Evolutionary conservation across 192 early-diverging fungal genomes (phyloP), one percentile per base, ranked within the genome.

Genomic region (Dispira parvispora): DNA sequence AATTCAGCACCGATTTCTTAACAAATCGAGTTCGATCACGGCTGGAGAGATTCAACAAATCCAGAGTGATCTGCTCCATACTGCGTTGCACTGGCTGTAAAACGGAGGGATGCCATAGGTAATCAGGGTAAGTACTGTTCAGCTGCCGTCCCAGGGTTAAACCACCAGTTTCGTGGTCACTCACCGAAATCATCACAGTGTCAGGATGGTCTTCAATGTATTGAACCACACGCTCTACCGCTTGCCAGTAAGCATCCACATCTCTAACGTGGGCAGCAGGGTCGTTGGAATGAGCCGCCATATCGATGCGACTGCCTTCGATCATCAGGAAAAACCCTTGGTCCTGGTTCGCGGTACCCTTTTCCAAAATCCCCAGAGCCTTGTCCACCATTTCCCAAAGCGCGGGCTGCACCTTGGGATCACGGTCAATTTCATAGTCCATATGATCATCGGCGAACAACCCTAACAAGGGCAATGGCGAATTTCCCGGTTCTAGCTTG

Each of bases 141-240:
- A 84, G 69, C 76, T 96, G 90, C 63, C 82, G 78, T 44, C 78
- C 91, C 28, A 92, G 74, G 0, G 90, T 82, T 23, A 98, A 78
- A 2, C 96, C 96, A 45, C 96, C 96, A 0, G 96, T 99, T 73
- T 99, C 96, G 71, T 99, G 96, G 73, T 99, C 96, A 23, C 81
- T 82, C 23, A 83, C 79, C 49, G 90, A 93, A 44, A 99, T 88
- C 81, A 99, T 75, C 44, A 96, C 76, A 0, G 92, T 94, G 64
- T 83, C 87, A 3, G 88, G 85, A 70, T 96, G 78, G 10, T 70
- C 63, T 45, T 87, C 78, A 25, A 96, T 84, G 70, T 77, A 99
- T n/a, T 80, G 66, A 58, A 81, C 86, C 43, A 90, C 88, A 25
- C 79, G 71, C 1, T 67, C 62, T 18, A 97, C 67, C 0, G 88